phyloP scores from a whole-genome alignment of 345 rosid genomes.

The Balakata baccata region DNA sequence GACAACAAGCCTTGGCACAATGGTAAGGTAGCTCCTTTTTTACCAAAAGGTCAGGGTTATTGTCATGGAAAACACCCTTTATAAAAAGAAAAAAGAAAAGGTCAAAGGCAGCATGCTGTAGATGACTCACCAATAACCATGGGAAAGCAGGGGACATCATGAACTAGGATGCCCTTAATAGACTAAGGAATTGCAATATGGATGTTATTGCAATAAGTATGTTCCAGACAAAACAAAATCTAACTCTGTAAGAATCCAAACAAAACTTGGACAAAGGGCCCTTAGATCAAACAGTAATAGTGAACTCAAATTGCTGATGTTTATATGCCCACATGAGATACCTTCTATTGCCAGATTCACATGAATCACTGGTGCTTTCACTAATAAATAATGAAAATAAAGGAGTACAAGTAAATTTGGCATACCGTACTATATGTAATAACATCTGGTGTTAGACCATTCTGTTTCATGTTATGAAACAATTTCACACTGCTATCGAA shows the following conservation, averaged over 20 bases:
- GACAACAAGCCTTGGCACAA: background rate
- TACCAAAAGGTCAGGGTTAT: background rate
- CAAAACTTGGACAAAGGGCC: background rate
- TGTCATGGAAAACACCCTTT: background rate
- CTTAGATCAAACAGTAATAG: background rate
- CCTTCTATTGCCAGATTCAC: background rate
- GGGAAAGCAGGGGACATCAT: background rate
- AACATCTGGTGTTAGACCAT: slow-evolving; percentile 80
- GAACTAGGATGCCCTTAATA: slow-evolving; percentile 3
- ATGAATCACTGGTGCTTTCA: background rate
- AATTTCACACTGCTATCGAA: slow-evolving; percentile 52
- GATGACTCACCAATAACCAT: background rate
- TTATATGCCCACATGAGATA: background rate
- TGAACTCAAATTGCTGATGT: background rate
- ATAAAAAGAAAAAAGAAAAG: background rate
- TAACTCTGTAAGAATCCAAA: background rate
- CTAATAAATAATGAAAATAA: background rate
- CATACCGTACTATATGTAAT: slow-evolving; percentile 79
- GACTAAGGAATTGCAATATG: background rate
- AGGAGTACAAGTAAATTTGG: slow-evolving; percentile 10
- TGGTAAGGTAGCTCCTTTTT: background rate
- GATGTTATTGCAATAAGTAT: background rate
- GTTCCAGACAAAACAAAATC: background rate
- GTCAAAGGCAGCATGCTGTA: background rate
- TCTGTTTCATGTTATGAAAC: slow-evolving; percentile 86